Evolutionary conservation across 805 yeast genomes (phyloP), one percentile per base, ranked within the genome.

Genomic region (Hermanozyma aechmeae): DNA sequence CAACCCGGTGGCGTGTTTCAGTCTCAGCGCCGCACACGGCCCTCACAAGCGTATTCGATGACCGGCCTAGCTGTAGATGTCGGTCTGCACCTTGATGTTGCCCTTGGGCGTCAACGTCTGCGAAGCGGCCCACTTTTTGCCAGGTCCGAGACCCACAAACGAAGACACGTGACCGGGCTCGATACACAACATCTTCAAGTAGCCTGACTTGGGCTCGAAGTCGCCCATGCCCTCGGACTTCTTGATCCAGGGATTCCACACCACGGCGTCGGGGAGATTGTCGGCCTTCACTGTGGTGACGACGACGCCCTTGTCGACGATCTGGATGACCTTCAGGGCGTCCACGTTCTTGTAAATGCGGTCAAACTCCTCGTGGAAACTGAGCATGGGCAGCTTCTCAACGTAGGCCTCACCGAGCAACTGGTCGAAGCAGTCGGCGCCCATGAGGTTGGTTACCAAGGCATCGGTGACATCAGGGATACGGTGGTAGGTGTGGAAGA

Each of bases 161-260:
- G 77, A 75, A 33, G 72, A 67, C 23, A 92, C 97, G 42, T 77
- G 68, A 24, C 98, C 98, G 3, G 96, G 93, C 56, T 92, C 98
- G 33, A 92, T 71, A 58, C 98, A 92, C 33, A 92, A 73, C 97
- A 92, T 89, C 26, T 78, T 65, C 41, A 75, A 68, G 62, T 66
- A 92, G 5, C 96, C 97, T 30, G 58, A 54, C 51, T 82, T 84
- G 28, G 97, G 98, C 43, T 67, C 71, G 47, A 89, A 92, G 58
- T 92, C 98, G 24, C 65, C 77, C 89, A 92, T 83, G 2, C 79
- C 77, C 15, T 59, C 64, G n/a, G 92, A 73, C 53, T 81, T 83
- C 32, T 79, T 69, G 40, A 72, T 64, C 98, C 97, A 92, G 21
- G 98, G 98, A 56, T 92, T 92, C 98, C 98, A 92, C 31, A 92